These are phyloP conservation scores for Aspergillus awamori DNA, from an alignment of 2,329 filamentous ascomycete genomes.

Conservation along the genomic window DNA sequence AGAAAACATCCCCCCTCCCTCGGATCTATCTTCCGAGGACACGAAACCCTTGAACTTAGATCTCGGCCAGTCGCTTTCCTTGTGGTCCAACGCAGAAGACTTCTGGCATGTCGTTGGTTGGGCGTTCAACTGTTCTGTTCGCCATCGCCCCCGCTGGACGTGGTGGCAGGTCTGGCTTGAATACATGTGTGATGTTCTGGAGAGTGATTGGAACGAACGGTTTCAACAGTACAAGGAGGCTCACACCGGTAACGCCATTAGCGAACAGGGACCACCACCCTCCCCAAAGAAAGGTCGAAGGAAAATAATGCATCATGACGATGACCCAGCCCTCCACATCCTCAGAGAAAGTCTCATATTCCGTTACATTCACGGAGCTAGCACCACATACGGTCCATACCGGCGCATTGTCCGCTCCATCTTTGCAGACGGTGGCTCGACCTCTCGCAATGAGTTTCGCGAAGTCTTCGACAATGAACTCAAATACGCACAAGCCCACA, in stretches of 20 bases:
- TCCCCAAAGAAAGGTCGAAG: not conserved
- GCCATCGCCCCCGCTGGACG: conserved; percentile 73
- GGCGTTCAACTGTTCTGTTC: conserved; percentile 86
- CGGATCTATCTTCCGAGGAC: conserved; percentile 42
- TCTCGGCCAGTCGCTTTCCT: conserved; percentile 64
- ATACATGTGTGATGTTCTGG: conserved; percentile 60
- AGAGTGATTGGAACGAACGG: conserved; percentile 48
- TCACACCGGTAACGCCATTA: not conserved
- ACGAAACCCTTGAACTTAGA: conserved; percentile 59
- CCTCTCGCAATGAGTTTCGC: conserved; percentile 46
- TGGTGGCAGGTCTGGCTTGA: conserved; percentile 81
- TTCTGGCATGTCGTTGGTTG: conserved; percentile 90
- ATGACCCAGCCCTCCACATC: conserved; percentile 19
- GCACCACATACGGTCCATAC: conserved; percentile 36
- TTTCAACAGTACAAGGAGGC: conserved; percentile 15
- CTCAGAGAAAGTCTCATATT: conserved; percentile 47
- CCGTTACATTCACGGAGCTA: conserved; percentile 43
- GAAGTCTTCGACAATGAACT: conserved; percentile 50
- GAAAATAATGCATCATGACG: conserved; percentile 23
- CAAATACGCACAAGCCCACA: conserved; percentile 35
- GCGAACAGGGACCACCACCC: too few relatives aligned
- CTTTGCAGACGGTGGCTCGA: conserved; percentile 48
- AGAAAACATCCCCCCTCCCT: conserved; percentile 22
- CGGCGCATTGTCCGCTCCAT: conserved; percentile 50
- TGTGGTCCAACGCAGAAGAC: conserved; percentile 78